A percentile compares a stretch with the other conserved stretches of the same genome.
These are phyloP conservation scores for Cucurbita pepo DNA, from an alignment of 306 rosid species.

Conservation along the genomic window DNA sequence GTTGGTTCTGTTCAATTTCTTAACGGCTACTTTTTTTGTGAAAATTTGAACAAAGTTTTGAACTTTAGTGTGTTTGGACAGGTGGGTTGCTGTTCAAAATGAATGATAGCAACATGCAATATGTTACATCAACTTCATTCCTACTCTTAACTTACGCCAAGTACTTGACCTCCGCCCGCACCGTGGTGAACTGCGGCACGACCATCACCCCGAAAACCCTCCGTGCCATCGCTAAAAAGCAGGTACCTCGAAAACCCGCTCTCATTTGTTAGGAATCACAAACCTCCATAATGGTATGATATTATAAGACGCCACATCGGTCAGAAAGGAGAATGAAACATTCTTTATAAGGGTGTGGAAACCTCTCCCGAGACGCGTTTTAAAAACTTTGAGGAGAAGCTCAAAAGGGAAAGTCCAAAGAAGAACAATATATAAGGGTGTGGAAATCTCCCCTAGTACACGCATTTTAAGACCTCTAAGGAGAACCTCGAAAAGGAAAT, in stretches of 20 bases:
- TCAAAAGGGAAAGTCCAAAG: no score
- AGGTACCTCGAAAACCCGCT: constrained; percentile 19
- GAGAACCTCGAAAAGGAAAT: no score
- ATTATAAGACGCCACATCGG: no score
- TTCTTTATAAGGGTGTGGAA: no score
- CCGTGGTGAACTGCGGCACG: constrained; percentile 49
- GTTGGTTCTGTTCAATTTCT: constrained; percentile 33
- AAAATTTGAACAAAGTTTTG: neutral
- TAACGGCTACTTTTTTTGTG: constrained; percentile 27
- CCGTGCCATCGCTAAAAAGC: constrained; percentile 61
- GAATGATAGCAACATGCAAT: constrained; percentile 80
- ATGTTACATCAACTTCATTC: constrained; percentile 87
- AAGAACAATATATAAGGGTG: no score
- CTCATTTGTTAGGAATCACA: neutral
- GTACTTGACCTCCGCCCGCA: constrained; percentile 52
- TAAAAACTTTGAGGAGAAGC: no score
- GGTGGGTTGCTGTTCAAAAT: constrained; percentile 89
- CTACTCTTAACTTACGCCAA: constrained; percentile 68
- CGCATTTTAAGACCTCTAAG: no score
- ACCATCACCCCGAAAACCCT: constrained; percentile 43
- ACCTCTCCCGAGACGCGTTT: no score
- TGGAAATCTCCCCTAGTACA: no score
- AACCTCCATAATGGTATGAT: no score
- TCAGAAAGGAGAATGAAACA: no score
- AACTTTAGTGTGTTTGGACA: neutral